Conservation (phyloP, 176 grass and related monocot species). For the Stipa capillata region DNA sequence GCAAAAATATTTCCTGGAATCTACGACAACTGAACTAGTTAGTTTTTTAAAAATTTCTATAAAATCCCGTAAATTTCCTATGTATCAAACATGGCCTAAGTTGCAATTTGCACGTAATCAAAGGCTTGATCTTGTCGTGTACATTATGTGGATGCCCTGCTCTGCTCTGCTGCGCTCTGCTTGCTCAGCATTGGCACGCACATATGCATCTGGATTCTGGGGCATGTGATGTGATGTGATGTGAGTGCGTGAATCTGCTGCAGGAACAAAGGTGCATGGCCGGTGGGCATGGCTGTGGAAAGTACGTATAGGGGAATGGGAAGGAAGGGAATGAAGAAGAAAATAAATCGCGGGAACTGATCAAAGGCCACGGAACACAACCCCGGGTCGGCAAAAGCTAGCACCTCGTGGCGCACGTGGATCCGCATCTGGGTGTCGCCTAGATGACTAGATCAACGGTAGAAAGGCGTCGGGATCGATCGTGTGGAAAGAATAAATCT, state of each 20-base stretch:
- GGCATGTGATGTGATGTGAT: no score
- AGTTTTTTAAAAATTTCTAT: no score
- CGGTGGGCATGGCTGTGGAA: background rate
- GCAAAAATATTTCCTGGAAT: no score
- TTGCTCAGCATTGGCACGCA: background rate
- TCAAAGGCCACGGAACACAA: background rate
- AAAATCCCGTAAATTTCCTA: no score
- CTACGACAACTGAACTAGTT: no score
- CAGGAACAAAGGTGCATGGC: background rate
- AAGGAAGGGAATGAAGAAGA: background rate
- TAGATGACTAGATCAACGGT: background rate
- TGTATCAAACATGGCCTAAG: no score
- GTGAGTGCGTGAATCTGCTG: background rate
- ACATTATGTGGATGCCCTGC: background rate
- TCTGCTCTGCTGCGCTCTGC: no score
- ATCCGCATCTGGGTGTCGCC: background rate
- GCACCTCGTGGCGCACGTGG: conserved; percentile 7
- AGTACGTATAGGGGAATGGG: background rate
- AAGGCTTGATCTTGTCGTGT: background rate
- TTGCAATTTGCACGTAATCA: background rate
- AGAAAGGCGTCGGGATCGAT: no score
- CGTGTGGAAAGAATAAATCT: background rate
- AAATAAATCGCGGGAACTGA: background rate
- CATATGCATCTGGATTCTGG: background rate
- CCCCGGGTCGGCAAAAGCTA: no score